These are phyloP conservation scores for Periglandula ipomoeae DNA, from an alignment of 2,329 filamentous ascomycete species.

Conservation along the genomic window DNA sequence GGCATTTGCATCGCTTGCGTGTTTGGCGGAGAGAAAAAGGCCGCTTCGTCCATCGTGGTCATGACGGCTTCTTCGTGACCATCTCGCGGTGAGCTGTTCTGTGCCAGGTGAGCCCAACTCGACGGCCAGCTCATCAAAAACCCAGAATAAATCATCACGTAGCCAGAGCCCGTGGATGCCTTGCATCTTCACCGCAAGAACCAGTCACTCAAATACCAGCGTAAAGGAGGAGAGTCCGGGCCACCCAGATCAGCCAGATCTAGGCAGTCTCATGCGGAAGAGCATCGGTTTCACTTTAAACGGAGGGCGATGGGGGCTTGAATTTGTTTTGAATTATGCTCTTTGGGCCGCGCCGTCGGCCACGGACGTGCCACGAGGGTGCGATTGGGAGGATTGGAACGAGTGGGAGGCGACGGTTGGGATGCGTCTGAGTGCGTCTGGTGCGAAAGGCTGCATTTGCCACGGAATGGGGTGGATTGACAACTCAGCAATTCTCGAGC, in stretches of 20 bases:
- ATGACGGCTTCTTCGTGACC: constrained; percentile 1
- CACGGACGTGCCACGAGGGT: neutral
- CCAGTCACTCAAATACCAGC: neutral
- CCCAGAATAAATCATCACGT: neutral
- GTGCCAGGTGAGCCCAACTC: neutral
- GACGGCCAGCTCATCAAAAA: neutral
- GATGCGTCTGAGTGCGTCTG: constrained; percentile 3
- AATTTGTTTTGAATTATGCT: neutral
- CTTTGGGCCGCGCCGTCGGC: neutral
- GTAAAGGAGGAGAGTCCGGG: neutral
- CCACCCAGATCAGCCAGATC: neutral
- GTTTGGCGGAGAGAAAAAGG: neutral
- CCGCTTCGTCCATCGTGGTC: neutral
- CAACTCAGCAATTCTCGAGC: constrained; percentile 26
- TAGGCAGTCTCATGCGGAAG: neutral
- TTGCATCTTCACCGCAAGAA: constrained; percentile 4
- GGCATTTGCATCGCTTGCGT: neutral
- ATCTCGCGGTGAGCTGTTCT: neutral
- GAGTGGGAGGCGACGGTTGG: neutral
- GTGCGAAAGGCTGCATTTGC: constrained; percentile 5
- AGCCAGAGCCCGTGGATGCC: constrained; percentile 1
- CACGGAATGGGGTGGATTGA: constrained; percentile 16
- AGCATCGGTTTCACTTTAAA: neutral
- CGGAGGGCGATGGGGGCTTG: neutral
- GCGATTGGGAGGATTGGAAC: too few species aligned